Conservation (phyloP, 495 filamentous ascomycete genomes). For the Aspergillus affinis region DNA sequence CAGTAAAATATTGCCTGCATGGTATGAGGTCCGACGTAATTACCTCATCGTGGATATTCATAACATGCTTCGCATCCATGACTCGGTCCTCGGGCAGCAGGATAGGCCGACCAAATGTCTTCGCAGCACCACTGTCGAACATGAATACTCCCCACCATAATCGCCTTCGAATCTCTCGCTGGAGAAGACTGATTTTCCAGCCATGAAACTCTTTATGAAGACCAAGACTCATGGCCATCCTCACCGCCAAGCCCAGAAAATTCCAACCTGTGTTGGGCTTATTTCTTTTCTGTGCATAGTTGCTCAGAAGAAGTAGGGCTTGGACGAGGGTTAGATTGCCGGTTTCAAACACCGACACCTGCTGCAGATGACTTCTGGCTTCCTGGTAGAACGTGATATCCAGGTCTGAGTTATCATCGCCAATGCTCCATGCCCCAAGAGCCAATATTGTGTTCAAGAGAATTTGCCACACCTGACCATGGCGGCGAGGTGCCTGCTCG, state of each 20-base stretch:
- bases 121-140: constrained; percentile 48
- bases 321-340: constrained; percentile 54
- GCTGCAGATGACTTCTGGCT: constrained; percentile 42
- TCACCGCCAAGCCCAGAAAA: constrained; percentile 49
- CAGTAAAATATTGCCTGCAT: background rate
- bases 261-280: constrained; percentile 59
- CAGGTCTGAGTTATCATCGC: constrained; percentile 48
- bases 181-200: constrained; percentile 53
- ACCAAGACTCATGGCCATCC: constrained; percentile 55
- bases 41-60: constrained; percentile 51
- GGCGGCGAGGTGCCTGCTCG: constrained; percentile 49
- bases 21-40: background rate
- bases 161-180: constrained; percentile 46
- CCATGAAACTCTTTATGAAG: constrained; percentile 56
- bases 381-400: constrained; percentile 51
- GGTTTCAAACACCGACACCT: constrained; percentile 49
- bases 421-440: constrained; percentile 52
- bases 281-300: constrained; percentile 56
- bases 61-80: constrained; percentile 46
- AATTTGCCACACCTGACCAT: constrained; percentile 52
- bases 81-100: constrained; percentile 48
- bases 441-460: constrained; percentile 52
- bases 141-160: constrained; percentile 52
- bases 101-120: constrained; percentile 49
- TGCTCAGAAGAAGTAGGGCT: constrained; percentile 50